These are phyloP conservation scores for Cornus suecica DNA, from an alignment of 148 eudicot species.

Conservation along the genomic window DNA sequence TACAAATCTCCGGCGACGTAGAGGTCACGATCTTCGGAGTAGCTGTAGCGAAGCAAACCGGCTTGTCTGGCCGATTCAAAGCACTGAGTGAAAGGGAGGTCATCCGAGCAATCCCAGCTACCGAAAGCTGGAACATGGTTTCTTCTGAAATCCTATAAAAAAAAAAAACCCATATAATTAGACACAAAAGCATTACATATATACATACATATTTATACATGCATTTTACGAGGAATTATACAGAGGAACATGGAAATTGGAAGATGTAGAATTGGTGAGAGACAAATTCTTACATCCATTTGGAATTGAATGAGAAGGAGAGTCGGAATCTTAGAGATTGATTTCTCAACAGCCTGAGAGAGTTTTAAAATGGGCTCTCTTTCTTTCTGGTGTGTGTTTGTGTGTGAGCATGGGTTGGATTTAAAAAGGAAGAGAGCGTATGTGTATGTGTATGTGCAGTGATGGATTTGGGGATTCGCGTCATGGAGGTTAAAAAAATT, in stretches of 20 bases:
- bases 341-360: neutral
- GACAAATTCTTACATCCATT: constrained; percentile 14
- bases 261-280: neutral
- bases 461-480: too few species aligned
- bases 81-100: constrained; percentile 62
- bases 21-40: constrained; percentile 58
- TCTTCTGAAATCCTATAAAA: constrained; percentile 34
- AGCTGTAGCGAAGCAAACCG: constrained; percentile 26
- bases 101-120: constrained; percentile 67
- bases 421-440: neutral
- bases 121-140: constrained; percentile 85
- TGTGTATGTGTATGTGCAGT: too few species aligned
- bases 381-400: neutral
- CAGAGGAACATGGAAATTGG: neutral
- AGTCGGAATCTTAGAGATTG: neutral
- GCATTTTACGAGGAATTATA: neutral
- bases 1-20: constrained; percentile 87
- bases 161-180: neutral
- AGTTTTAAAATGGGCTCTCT: constrained; percentile 2
- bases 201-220: neutral
- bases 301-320: neutral
- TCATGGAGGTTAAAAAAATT: too few species aligned
- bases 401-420: neutral
- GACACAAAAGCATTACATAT: too few species aligned
- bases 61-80: constrained; percentile 69